Evolutionary conservation across 2,329 filamentous ascomycete species (phyloP), one percentile per base, ranked within the genome.

Genomic region (Leptographium radiaticola): DNA sequence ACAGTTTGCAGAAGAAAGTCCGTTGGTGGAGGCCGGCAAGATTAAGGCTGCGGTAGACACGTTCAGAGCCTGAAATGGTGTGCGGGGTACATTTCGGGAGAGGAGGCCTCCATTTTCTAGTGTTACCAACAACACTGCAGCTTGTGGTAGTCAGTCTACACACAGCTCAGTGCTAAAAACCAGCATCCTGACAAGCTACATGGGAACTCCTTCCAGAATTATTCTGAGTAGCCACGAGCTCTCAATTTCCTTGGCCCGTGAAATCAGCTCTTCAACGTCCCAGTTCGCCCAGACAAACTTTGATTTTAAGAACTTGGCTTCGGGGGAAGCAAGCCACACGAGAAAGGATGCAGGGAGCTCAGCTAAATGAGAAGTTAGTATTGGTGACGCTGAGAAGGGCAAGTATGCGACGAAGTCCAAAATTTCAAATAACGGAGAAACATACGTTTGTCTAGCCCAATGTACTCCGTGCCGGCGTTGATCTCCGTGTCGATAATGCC

Each of bases 401-500:
- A 25, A 5, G 25, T 25, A 25, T 5, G 25, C 25, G 25, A 25
- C 3, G 5, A 25, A 25, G 25, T 5, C 3, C 20, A 18, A 4
- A 38, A 16, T n/a, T 25, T 20, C 30, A 50, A 46, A 15, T 20
- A 44, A 18, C 10, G 43, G 30, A 30, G 51, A 30, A 45, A 45
- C 46, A 36, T 18, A 55, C 50, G 36, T 38, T 44, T 38, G 44
- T 55, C 53, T 11, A 30, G 38, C 13, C 47, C 40, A 43, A 34
- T 7, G 34, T 36, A 36, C 9, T 36, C 34, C 34, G 34, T 16
- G 51, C 25, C 30, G 8, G 36, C 33, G 20, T 33, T 34, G 48
- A 70, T 67, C 4, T 66, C 70, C 0, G 68, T 72, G 6, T 61
- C 63, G 5, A 73, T 60, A 1, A 70, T 62, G 1, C 71, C 72